phyloP scores from a whole-genome alignment of 2,329 filamentous ascomycete species.

The Botrytis tulipae region DNA sequence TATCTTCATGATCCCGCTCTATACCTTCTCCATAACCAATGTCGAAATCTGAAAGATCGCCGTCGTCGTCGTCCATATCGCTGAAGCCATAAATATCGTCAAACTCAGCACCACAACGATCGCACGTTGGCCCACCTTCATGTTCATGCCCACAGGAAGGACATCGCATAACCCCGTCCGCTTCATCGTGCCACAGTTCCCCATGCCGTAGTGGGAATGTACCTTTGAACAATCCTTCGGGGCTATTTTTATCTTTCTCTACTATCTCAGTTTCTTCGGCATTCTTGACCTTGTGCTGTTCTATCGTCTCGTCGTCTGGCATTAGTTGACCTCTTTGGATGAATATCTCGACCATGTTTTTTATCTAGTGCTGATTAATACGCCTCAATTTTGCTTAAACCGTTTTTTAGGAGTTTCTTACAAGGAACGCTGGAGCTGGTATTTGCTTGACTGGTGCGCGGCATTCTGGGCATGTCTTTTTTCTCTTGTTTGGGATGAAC shows the following conservation, averaged over 20 bases:
- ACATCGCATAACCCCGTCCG: conserved; percentile 62
- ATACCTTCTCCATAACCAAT: conserved; percentile 36
- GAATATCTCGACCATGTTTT: conserved; percentile 64
- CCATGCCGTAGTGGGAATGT: conserved; percentile 35
- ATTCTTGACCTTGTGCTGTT: conserved; percentile 57
- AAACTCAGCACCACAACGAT: conserved; percentile 45
- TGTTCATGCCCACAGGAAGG: conserved; percentile 62
- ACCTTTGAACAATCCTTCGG: conserved; percentile 62
- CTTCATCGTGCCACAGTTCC: conserved; percentile 48
- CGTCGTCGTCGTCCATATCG: conserved; percentile 17
- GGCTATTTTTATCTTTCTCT: conserved; percentile 55
- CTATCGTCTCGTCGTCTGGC: conserved; percentile 60
- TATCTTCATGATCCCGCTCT: conserved; percentile 21
- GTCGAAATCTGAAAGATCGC: conserved; percentile 24
- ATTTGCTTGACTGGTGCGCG: conserved; percentile 55
- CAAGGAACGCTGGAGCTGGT: conserved; percentile 64
- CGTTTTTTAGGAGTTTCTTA: conserved; percentile 39
- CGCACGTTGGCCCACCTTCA: conserved; percentile 55
- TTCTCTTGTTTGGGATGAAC: conserved; percentile 46
- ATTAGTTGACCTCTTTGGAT: conserved; percentile 58
- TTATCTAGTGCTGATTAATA: conserved; percentile 46
- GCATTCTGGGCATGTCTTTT: conserved; percentile 69
- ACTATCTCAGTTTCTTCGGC: conserved; percentile 59
- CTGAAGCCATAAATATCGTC: conserved; percentile 32
- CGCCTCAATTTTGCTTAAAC: conserved; percentile 9